Evolutionary conservation across 169 alveolate species (phyloP).

Genomic region (Eimeria maxima): DNA sequence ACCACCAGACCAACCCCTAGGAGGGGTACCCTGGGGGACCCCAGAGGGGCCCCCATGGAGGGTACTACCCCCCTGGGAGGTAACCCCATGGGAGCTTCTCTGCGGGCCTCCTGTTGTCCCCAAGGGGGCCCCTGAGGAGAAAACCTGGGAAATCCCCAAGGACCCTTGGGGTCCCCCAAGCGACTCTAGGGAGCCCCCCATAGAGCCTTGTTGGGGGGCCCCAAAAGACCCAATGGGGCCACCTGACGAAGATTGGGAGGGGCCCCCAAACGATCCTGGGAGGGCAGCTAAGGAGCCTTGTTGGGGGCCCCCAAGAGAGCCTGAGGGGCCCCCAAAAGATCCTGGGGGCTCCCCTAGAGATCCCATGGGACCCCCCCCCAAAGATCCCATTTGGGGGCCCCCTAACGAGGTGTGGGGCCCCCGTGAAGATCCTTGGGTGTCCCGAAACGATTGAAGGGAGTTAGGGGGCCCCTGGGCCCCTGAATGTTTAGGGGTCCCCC

Average conservation of each 20-base stretch:
- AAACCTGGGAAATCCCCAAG: neutral
- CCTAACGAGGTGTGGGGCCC: neutral
- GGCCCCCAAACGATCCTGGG: neutral
- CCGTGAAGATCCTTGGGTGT: neutral
- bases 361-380: too few relatives aligned
- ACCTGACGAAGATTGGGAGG: neutral
- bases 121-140: too few relatives aligned
- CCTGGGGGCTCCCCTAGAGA: neutral
- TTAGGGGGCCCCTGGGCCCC: conserved; percentile 12
- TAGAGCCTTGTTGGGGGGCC: neutral
- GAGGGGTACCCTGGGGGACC: too few relatives aligned
- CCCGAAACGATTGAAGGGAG: neutral
- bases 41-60: too few relatives aligned
- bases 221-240: neutral
- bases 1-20: neutral
- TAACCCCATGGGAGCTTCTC: too few relatives aligned
- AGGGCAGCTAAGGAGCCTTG: too few relatives aligned
- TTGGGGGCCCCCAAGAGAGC: too few relatives aligned
- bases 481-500: neutral
- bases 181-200: too few relatives aligned
- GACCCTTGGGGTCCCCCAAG: neutral
- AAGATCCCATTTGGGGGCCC: too few relatives aligned
- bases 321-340: conserved; percentile 5
- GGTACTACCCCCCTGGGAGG: too few relatives aligned
- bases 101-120: too few relatives aligned